Conservation (phyloP, 768 basidiomycete species). For the Austroboletus eburneus region DNA sequence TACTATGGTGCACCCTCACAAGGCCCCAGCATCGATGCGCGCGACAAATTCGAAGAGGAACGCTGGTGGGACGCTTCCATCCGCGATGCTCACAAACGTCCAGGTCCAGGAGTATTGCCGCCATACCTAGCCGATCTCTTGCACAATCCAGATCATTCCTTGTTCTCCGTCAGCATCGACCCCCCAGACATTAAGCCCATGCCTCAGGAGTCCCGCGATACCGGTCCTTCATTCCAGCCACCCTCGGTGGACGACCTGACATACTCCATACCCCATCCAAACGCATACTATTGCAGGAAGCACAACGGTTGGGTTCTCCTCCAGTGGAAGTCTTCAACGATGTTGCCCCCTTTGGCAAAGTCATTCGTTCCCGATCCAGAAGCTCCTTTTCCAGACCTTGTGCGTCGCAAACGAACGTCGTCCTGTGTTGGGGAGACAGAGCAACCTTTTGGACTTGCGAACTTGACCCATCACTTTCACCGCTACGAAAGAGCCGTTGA, state of each 20-base stretch:
- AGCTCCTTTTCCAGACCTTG: constrained; percentile 52
- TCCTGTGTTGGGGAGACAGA: constrained; percentile 54
- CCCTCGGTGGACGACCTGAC: constrained; percentile 63
- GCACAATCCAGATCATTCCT: constrained; percentile 68
- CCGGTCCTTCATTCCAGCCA: constrained; percentile 18
- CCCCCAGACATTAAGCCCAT: constrained; percentile 32
- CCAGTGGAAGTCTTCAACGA: constrained; percentile 59
- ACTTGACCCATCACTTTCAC: constrained; percentile 82
- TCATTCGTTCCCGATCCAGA: constrained; percentile 44
- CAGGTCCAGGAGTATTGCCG: constrained; percentile 68
- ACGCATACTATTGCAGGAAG: constrained; percentile 78
- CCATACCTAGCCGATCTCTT: constrained; percentile 62
- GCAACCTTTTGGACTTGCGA: constrained; percentile 42
- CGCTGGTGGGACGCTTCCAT: constrained; percentile 64
- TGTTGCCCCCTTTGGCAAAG: constrained; percentile 56
- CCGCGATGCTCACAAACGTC: constrained; percentile 45
- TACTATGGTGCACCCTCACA: constrained; percentile 20
- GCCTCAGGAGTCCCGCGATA: constrained; percentile 17
- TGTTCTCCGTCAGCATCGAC: constrained; percentile 55
- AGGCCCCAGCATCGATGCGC: constrained; percentile 52
- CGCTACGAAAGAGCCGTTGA: constrained; percentile 68
- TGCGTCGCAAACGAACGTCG: constrained; percentile 41
- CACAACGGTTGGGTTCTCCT: constrained; percentile 83
- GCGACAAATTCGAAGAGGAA: constrained; percentile 55
- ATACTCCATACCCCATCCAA: constrained; percentile 73